Percentiles rank a stretch among this genome's conserved stretches.
Evolutionary conservation across 2,329 filamentous ascomycete genomes (phyloP).

Genomic region (Rhinocladiella similis): DNA sequence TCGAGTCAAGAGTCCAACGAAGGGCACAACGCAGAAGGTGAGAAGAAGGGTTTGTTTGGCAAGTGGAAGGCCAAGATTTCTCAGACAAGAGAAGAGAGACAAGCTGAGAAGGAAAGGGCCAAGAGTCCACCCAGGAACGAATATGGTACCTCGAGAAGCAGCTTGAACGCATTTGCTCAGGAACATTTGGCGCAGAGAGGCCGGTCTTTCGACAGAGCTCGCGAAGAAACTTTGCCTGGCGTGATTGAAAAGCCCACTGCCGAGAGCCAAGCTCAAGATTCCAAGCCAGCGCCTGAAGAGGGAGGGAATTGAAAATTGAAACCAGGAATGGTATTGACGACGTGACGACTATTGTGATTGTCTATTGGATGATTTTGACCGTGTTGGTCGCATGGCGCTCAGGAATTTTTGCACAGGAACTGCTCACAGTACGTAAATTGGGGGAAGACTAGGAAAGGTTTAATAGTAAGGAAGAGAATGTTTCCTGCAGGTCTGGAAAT

Average conservation of each 20-base stretch:
- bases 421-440: neutral
- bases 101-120: constrained; percentile 54
- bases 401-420: neutral
- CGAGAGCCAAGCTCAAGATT: neutral
- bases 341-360: neutral
- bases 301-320: constrained; percentile 5
- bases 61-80: constrained; percentile 66
- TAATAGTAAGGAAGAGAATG: neutral
- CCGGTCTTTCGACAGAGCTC: constrained; percentile 25
- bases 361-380: neutral
- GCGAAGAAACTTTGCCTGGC: constrained; percentile 20
- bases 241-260: constrained; percentile 10
- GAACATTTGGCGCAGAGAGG: constrained; percentile 28
- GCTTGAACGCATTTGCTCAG: constrained; percentile 37
- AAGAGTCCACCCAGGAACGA: constrained; percentile 51
- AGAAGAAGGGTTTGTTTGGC: constrained; percentile 62
- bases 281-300: neutral
- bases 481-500: neutral
- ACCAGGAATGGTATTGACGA: neutral
- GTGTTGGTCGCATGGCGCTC: neutral
- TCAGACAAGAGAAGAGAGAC: constrained; percentile 54
- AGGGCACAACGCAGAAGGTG: constrained; percentile 40
- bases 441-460: neutral
- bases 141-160: constrained; percentile 35
- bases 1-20: constrained; percentile 42